Percentiles rank a stretch among this genome's conserved stretches.
Evolutionary conservation across 331 rosid species (phyloP).

Genomic region (Pyrus hybrid): DNA sequence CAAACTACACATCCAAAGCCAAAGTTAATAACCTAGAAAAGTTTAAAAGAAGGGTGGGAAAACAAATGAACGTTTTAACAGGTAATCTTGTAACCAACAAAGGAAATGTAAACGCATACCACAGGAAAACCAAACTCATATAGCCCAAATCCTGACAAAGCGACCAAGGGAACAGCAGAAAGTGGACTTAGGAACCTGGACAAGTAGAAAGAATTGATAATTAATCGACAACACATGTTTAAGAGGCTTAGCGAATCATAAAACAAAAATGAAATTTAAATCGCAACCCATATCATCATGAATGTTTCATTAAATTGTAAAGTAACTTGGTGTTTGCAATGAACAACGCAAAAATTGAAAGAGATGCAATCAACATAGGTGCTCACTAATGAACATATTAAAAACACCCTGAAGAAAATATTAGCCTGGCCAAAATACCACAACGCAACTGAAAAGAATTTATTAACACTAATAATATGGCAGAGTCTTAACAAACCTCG

Average conservation of each 20-base stretch:
- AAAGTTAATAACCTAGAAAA: conserved; percentile 3
- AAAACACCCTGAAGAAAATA: too few relatives aligned
- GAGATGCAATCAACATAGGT: neutral
- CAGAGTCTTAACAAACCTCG: conserved; percentile 44
- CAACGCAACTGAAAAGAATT: conserved; percentile 1
- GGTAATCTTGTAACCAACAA: neutral
- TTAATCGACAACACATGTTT: conserved; percentile 4
- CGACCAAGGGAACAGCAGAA: conserved; percentile 86
- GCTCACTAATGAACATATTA: neutral
- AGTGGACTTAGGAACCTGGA: conserved; percentile 83
- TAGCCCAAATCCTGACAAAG: conserved; percentile 85
- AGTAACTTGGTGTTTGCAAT: neutral
- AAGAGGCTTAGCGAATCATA: neutral
- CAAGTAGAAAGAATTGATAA: conserved; percentile 3
- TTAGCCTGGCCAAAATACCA: neutral
- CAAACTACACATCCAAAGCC: conserved; percentile 46
- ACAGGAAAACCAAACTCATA: conserved; percentile 89
- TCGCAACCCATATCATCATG: neutral
- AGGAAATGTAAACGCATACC: conserved; percentile 37
- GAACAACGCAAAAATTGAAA: neutral
- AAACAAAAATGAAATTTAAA: neutral
- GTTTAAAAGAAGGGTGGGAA: neutral
- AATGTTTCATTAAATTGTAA: neutral
- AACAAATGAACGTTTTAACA: neutral
- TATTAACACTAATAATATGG: neutral